Evolutionary conservation across 306 rosid genomes (phyloP).

Genomic region (Prosopis cineraria): DNA sequence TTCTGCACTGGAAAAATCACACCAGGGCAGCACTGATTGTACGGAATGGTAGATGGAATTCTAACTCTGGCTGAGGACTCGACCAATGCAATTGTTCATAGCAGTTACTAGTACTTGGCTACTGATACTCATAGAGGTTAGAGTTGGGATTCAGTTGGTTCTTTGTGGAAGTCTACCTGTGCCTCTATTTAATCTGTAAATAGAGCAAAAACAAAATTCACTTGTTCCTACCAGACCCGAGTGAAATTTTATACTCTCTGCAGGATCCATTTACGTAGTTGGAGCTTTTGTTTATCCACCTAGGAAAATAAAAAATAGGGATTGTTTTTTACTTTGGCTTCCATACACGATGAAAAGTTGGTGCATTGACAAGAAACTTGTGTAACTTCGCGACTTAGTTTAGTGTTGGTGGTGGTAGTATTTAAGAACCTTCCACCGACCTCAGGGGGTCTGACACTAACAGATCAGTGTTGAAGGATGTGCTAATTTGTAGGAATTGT

Average conservation of each 20-base stretch:
- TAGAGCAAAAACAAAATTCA: conserved; percentile 82
- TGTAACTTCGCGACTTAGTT: conserved; percentile 42
- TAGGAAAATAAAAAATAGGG: conserved; percentile 91
- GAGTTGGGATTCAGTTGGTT: conserved; percentile 57
- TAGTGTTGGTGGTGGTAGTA: conserved; percentile 52
- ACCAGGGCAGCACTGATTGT: conserved; percentile 51
- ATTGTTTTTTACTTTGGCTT: conserved; percentile 74
- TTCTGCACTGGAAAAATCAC: conserved; percentile 74
- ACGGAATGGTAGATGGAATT: conserved; percentile 80
- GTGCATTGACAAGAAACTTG: conserved; percentile 51
- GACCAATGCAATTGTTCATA: conserved; percentile 83
- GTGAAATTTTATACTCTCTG: conserved; percentile 76
- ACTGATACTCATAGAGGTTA: conserved; percentile 62
- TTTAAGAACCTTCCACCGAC: conserved; percentile 52
- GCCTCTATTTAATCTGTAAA: conserved; percentile 87
- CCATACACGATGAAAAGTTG: conserved; percentile 56
- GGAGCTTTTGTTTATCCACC: conserved; percentile 82
- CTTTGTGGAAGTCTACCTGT: conserved; percentile 55
- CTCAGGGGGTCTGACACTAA: conserved; percentile 51
- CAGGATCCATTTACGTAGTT: conserved; percentile 83
- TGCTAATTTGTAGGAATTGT: conserved; percentile 33
- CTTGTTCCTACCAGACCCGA: conserved; percentile 57
- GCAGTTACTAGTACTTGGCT: conserved; percentile 60
- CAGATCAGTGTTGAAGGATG: conserved; percentile 35
- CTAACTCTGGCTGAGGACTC: conserved; percentile 46